Evolutionary conservation across 1,139 yeast genomes (phyloP), one percentile per base, ranked within the genome.

Genomic region (Kluyveromyces sp.): DNA sequence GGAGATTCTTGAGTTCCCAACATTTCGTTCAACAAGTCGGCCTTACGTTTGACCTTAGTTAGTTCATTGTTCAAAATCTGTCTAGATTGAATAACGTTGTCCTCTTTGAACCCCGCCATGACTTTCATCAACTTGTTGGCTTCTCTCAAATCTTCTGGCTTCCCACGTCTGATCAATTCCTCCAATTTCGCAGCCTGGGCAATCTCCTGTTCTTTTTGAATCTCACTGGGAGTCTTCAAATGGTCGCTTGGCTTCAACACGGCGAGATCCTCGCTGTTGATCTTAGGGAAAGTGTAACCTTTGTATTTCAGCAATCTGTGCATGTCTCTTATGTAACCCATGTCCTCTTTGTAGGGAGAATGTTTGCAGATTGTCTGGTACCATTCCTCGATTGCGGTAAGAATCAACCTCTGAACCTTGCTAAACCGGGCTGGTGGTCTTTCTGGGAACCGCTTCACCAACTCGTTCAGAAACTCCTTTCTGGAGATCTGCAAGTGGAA

Each of bases 331-430:
- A 92, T 84, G 63, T 85, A 87, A 8, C 88, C 92, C 57, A 92
- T 73, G 63, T 92, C 99, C 40, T 88, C 95, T 63, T 86, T 87
- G 64, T 92, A 85, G 58, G 86, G 77, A 33, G 95, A 80, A 43
- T 94, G 87, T 57, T 83, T 81, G 66, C 97, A 92, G 46, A 92
- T 78, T 1, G 98, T 92, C 64, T 87, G 95, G 62, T 86, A 83
- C 99, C 99, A 92, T 65, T 92, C 97, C 64, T 92, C 96, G 57
- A 92, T 83, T 45, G 89, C 88, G 46, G 94, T 92, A 60, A 92
- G 74, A 50, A 92, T 80, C 55, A 88, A 73, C 58, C 88, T 70
- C 62, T 92, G 97, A 17, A 87, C 82, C 52, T 92, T 73, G 18
- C 94, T 73, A 64, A 86, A 88, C 33, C 92, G 76, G 51, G 82